Conservation (phyloP, 805 yeast species). For the Saccharomycopsis capsularis region DNA sequence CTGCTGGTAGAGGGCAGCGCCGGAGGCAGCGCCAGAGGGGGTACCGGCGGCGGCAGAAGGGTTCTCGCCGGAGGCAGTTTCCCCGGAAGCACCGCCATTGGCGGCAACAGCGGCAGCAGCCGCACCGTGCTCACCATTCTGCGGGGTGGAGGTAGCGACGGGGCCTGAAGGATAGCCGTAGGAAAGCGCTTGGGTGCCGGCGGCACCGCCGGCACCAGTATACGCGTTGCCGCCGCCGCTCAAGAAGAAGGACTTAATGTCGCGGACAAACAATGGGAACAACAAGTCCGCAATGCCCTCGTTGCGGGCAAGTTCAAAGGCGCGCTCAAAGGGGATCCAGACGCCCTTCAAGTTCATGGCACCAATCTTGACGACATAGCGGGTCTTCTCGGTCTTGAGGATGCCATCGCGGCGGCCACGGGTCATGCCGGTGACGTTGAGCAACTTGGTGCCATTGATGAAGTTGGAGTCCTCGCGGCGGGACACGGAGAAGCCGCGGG, state of each 20-base stretch:
- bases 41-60: slow-evolving; percentile 7
- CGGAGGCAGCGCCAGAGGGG: slow-evolving; percentile 2
- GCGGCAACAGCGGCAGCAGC: slow-evolving; percentile 2
- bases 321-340: slow-evolving; percentile 85
- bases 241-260: slow-evolving; percentile 40
- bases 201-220: background rate
- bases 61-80: slow-evolving; percentile 7
- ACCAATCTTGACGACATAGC: slow-evolving; percentile 81
- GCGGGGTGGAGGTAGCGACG: slow-evolving; percentile 11
- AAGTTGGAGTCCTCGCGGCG: slow-evolving; percentile 79
- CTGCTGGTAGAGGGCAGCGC: slow-evolving; percentile 9
- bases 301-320: slow-evolving; percentile 71
- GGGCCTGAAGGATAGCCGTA: slow-evolving; percentile 4
- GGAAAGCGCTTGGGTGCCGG: background rate
- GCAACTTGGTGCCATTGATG: slow-evolving; percentile 78
- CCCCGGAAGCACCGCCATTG: slow-evolving; percentile 4
- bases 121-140: background rate
- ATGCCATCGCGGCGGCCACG: slow-evolving; percentile 84
- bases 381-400: slow-evolving; percentile 63
- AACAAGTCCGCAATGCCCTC: slow-evolving; percentile 65
- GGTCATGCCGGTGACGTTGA: slow-evolving; percentile 82
- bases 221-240: slow-evolving; percentile 13
- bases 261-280: slow-evolving; percentile 66
- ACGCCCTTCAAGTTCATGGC: slow-evolving; percentile 86
- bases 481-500: slow-evolving; percentile 71